These are phyloP conservation scores for Mycosarcoma maydis DNA, from an alignment of 1,284 basidiomycete species.

Conservation along the genomic window DNA sequence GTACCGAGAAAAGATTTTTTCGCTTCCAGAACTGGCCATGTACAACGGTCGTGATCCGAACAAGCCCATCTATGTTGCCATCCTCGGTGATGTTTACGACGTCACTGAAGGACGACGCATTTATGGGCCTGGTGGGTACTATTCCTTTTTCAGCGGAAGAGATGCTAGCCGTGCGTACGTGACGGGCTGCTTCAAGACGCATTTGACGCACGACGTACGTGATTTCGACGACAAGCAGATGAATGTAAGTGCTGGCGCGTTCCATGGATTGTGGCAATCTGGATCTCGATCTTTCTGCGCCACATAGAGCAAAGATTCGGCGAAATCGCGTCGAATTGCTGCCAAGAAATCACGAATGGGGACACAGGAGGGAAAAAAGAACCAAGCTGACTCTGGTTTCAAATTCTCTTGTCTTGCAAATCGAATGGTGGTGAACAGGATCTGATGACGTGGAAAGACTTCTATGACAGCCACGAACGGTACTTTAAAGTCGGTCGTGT, in stretches of 20 bases:
- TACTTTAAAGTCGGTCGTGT: constrained; percentile 60
- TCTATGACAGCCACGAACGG: constrained; percentile 54
- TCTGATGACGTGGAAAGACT: constrained; percentile 54
- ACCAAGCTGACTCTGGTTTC: too few relatives aligned
- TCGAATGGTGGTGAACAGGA: constrained; percentile 34
- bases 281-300: too few relatives aligned
- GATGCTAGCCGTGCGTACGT: constrained; percentile 65
- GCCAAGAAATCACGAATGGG: too few relatives aligned
- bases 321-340: too few relatives aligned
- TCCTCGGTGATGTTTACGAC: constrained; percentile 92
- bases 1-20: constrained; percentile 74
- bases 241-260: constrained; percentile 52
- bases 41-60: constrained; percentile 79
- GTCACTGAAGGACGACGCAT: constrained; percentile 79
- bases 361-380: too few relatives aligned
- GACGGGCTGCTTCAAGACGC: constrained; percentile 64
- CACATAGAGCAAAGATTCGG: too few relatives aligned
- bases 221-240: constrained; percentile 56
- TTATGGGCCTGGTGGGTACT: constrained; percentile 74
- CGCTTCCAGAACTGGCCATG: constrained; percentile 75
- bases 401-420: too few relatives aligned
- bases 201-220: constrained; percentile 62
- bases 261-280: neutral
- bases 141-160: constrained; percentile 61
- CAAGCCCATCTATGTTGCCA: constrained; percentile 77